Evolutionary conservation across 768 basidiomycete species (phyloP), one percentile per base, ranked within the genome.

Genomic region (Tricholoma hemisulphureum): DNA sequence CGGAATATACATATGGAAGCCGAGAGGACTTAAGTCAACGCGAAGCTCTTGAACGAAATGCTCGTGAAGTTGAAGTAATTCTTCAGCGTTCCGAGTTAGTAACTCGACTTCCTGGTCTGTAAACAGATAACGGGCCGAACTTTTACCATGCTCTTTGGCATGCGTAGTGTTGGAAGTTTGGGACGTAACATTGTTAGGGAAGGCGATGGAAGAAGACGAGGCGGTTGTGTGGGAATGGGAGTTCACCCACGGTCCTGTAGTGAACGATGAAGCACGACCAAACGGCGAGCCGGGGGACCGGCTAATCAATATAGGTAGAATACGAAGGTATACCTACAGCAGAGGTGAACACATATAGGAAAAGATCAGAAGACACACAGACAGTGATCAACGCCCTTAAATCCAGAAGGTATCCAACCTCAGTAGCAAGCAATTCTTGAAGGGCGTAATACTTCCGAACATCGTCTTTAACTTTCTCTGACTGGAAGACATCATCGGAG

Each of bases 351-450:
- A 48, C 63, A 41, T 24, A 31, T 29, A 14, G 51, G 6, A 20
- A 53, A 1, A 52, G 24, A 45, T 14, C 9, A 54, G 32, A 49
- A 56, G 51, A 53, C 58, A 58, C 13, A 72, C 81, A 59, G 69
- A 93, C 93, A 61, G 81, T 80, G 56, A 93, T 89, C 43, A 98
- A 79, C 8, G 82, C 82, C 59, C 85, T 83, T 65, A 98, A 72
- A 71, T 95, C 93, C 52, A 79, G 69, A 8, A 94, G 79, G 69
- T 98, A 98, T 6, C 85, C 84, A 18, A 84, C 76, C 75, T 98
- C 96, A 1, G 94, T 95, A 57, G 83, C 78, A 23, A 98, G 79
- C 37, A 98, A 76, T 73, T 98, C 96, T 62, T 85, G 79, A 51
- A 98, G 81, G 6, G 93, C 89, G 65, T 97, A 88, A 61, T 82